Evolutionary conservation across 2,329 filamentous ascomycete species (phyloP).

Genomic region (Epichloe uncinata): DNA sequence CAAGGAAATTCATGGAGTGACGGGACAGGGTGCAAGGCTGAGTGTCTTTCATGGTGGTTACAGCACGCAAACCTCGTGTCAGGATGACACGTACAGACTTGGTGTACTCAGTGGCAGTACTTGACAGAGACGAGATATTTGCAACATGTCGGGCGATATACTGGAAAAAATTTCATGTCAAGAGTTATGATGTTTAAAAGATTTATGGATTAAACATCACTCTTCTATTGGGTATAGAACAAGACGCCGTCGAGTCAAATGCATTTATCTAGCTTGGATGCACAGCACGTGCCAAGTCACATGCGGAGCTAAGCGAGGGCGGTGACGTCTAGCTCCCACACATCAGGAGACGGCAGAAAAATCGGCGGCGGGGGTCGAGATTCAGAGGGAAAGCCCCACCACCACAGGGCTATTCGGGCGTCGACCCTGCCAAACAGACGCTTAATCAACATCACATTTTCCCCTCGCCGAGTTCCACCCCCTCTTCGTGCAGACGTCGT

Average conservation of each 20-base stretch:
- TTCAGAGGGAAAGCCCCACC: slow-evolving; percentile 18
- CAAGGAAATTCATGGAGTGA: not conserved
- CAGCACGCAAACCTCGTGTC: not conserved
- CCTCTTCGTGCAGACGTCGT: slow-evolving; percentile 7
- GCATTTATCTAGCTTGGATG: no score
- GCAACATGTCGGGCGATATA: no score
- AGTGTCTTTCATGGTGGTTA: not conserved
- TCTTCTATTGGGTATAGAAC: no score
- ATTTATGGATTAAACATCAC: no score
- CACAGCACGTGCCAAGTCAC: slow-evolving; percentile 13
- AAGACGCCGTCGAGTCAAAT: no score
- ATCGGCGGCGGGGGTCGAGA: slow-evolving; percentile 21
- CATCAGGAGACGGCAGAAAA: slow-evolving; percentile 23
- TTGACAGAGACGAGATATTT: not conserved
- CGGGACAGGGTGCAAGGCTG: not conserved
- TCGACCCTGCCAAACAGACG: slow-evolving; percentile 17
- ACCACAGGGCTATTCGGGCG: slow-evolving; percentile 25
- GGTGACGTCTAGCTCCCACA: slow-evolving; percentile 30
- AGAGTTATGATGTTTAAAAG: no score
- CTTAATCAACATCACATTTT: slow-evolving; percentile 15
- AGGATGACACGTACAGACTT: not conserved
- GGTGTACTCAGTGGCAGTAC: not conserved
- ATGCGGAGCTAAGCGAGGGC: slow-evolving; percentile 9
- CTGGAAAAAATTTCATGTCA: no score
- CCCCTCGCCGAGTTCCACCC: slow-evolving; percentile 11